Evolutionary conservation across 805 yeast genomes (phyloP).

Genomic region (Ascoidea asiatica): DNA sequence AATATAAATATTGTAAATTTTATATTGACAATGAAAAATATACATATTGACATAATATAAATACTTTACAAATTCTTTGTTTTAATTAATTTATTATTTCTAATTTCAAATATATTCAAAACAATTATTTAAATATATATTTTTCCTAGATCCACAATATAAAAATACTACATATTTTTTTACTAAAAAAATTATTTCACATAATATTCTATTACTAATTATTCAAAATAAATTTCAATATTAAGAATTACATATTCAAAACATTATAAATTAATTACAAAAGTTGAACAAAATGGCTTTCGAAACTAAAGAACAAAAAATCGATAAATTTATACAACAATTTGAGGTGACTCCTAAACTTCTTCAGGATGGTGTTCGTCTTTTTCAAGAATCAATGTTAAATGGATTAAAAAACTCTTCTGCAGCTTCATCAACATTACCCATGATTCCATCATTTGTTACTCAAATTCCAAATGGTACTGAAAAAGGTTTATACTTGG

Average conservation of each 20-base stretch:
- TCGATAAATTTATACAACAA: slow-evolving; percentile 23
- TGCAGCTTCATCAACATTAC: slow-evolving; percentile 31
- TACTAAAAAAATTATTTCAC: too few relatives aligned
- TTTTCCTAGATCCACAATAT: too few relatives aligned
- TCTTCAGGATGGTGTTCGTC: slow-evolving; percentile 33
- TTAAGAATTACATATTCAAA: not conserved
- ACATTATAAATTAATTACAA: slow-evolving; percentile 7
- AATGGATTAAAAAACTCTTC: slow-evolving; percentile 36
- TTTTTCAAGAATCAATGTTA: slow-evolving; percentile 48
- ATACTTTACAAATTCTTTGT: too few relatives aligned
- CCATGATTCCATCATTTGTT: slow-evolving; percentile 91
- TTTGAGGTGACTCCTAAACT: slow-evolving; percentile 29
- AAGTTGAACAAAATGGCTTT: not conserved
- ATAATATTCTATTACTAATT: too few relatives aligned
- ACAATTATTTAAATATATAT: too few relatives aligned
- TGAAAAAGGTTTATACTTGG: slow-evolving; percentile 71
- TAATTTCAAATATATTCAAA: too few relatives aligned
- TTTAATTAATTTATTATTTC: too few relatives aligned
- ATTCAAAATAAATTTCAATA: too few relatives aligned
- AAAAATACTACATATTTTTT: too few relatives aligned
- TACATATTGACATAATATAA: too few relatives aligned
- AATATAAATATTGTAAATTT: too few relatives aligned
- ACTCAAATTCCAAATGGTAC: slow-evolving; percentile 76
- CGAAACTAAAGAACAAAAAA: slow-evolving; percentile 5
- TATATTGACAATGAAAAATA: too few relatives aligned